Evolutionary conservation across 805 yeast genomes (phyloP), one percentile per base, ranked within the genome.

Genomic region (Sugiyamaella lignohabitans): DNA sequence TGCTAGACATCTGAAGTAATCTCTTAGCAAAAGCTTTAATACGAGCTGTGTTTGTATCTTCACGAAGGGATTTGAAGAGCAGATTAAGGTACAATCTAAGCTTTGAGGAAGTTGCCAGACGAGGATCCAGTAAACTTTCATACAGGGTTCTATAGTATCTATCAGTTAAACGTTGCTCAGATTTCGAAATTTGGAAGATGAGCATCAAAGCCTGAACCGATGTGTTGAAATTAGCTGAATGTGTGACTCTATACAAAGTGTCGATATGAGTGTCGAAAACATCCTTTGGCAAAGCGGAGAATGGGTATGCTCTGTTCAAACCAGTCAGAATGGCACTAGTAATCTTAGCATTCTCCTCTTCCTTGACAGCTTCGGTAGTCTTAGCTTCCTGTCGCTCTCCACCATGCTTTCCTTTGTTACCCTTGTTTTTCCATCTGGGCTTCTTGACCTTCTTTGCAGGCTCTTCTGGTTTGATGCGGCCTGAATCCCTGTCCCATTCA

Each of bases 281-380:
- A 4, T 78, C 76, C 23, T 82, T 80, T 34, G 79, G 75, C 46
- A 93, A 70, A 53, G 79, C 74, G 1, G 95, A 80, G 63, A 86
- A 93, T 46, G 98, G 98, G 73, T 87, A 91, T 0, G 98, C 89
- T 68, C 98, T 84, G 64, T 93, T 93, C 49, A 93, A 76, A 56
- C 98, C 98, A 1, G 98, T 87, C 54, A 93, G 75, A 47, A 93
- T 74, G 14, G 96, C 96, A 23, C 96, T 81, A 57, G 91, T 87
- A 56, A 91, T 67, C 59, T 85, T 86, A 38, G 94, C 75, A 58
- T 82, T 84, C 57, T 82, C 86, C 62, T 93, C 98, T 59, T 87
- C 71, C 43, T 63, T 63, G 11, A 60, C 58, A 23, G 59, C 67
- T 30, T 50, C 58, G 3, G 52, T 52, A 21, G 64, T 55, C 51